Evolutionary conservation across 345 rosid genomes (phyloP).

Genomic region (Linum tenue): DNA sequence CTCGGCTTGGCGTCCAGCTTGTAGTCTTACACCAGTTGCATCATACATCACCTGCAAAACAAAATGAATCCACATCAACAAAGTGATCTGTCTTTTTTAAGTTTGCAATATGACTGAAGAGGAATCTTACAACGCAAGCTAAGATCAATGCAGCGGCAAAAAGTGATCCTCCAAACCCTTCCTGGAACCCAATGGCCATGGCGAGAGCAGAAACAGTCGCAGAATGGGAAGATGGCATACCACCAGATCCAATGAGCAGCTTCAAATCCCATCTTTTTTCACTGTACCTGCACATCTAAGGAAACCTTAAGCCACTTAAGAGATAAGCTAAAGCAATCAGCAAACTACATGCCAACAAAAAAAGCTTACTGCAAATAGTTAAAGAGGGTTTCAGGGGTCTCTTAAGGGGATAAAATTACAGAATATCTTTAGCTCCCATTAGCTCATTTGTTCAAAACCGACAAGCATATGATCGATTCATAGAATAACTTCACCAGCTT

Average conservation of each 20-base stretch:
- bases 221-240: constrained; percentile 97
- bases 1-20: constrained; percentile 95
- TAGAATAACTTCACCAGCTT: no score
- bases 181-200: constrained; percentile 55
- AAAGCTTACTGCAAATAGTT: no score
- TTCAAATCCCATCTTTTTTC: constrained; percentile 63
- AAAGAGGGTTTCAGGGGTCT: no score
- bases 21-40: constrained; percentile 80
- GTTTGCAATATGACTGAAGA: neutral
- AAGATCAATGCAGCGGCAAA: constrained; percentile 58
- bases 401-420: no score
- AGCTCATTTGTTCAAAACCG: no score
- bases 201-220: constrained; percentile 73
- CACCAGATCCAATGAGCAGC: constrained; percentile 79
- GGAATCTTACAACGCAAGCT: constrained; percentile 54
- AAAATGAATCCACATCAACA: constrained; percentile 12
- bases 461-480: no score
- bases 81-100: no score
- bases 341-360: no score
- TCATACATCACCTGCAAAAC: constrained; percentile 72
- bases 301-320: constrained; percentile 33
- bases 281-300: constrained; percentile 52
- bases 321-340: constrained; percentile 5
- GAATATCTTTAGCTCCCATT: no score
- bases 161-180: constrained; percentile 57